Evolutionary conservation across 176 grass and related monocot genomes (phyloP), one percentile per base, ranked within the genome.

Genomic region (Raddia guianensis): DNA sequence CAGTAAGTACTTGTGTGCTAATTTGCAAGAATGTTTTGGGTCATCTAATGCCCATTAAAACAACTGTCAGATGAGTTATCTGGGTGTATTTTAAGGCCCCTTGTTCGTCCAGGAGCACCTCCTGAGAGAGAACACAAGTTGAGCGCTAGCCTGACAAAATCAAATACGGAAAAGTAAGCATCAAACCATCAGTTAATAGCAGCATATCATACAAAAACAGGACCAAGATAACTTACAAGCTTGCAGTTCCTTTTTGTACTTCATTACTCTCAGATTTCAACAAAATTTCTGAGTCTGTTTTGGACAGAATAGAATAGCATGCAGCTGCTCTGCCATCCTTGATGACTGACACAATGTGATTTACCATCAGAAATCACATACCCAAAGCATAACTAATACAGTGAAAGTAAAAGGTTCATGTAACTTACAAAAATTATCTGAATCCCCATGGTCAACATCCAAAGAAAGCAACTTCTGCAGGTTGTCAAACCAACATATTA

Each of bases 41-140:
- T 81, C 33, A 87, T 88, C 77, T 85, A 72, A 49, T 54, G 63
- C 34, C 75, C 62, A 33, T 79, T 56, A 16, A 82, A 82, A 14
- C 20, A 19, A 2, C 49, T 81, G 73, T 70, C 88, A 76, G 45
- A 62, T 46, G 83, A 73, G 76, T 67, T 70, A 68, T 62, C 9
- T 9, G 76, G 18, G 16, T 33, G 18, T 85, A 73, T 62, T 72
- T 85, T 68, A 34, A 93, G 78, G 46, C 92, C 96, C 76, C 96
- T 91, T 74, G 92, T 93, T 77, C 96, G 79, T 14, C 96, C 96
- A 8, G 92, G 90, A 20, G 92, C 88, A 43, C 92, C 90, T 60
- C 96, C 92, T 37, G 78, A 84, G 37, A 93, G 84, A 72, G 63
- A 90, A 0, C 88, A 99, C 55, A 90, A 63, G 48, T 86, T 69